Evolutionary conservation across 129 eudicot genomes (phyloP), one percentile per base, ranked within the genome.

Genomic region (Ambrosia artemisiifolia): DNA sequence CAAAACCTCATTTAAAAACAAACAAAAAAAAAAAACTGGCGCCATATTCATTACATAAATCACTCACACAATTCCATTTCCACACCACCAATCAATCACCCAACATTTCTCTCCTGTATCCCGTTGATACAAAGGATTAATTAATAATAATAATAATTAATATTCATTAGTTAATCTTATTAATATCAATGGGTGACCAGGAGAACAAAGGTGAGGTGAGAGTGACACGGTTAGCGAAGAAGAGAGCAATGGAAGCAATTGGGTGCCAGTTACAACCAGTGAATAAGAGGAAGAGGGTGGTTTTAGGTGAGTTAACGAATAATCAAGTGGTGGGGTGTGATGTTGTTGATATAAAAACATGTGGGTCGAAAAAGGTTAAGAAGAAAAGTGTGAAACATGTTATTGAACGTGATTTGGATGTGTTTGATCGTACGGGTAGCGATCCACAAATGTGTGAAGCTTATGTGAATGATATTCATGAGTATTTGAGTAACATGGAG

Each of bases 401-500:
- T 24, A 0, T 24, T 24, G 28, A 35, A 6, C 40, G 40, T 64
- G 91, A 75, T 63, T 13, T 74, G 11, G 67, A 65, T 48, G 65
- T 66, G 12, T 1, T 8, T n/a, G 75, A 35, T 6, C 54, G 50
- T 38, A 42, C 28, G 49, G 53, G 42, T 0, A 62, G 44, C 53
- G 96, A 89, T 17, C 95, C 92, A 0, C 96, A 92, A 63, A 85
- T 89, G 98, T 89, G 96, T 36, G 70, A 48, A 32, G 74, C 83
- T 33, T 85, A 87, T 67, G 88, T 67, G 12, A 73, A 82, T 7
- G 90, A 83, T 67, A 87, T 93, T 7, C 80, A 87, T 33, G 88
- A 81, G n/a, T 93, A 93, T 51, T 85, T 93, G 43, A 85, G 72
- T 6, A 64, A 83, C 1, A 79, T 85, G 96, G 98, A 93, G 98